Evolutionary conservation across 176 grass and related monocot species (phyloP).

Genomic region (Triticum turgidum): DNA sequence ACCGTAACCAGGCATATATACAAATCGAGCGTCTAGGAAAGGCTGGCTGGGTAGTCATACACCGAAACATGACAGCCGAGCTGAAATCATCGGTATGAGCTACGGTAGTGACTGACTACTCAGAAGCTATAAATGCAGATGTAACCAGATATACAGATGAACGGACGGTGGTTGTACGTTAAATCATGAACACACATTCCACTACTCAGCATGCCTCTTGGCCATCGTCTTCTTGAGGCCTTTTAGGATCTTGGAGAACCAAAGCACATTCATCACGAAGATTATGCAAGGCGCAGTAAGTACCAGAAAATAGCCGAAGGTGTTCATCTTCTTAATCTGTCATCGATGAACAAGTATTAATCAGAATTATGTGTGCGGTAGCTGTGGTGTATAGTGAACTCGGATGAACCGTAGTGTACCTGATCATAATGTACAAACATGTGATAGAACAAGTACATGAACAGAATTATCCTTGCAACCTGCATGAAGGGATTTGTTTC

Average conservation of each 20-base stretch:
- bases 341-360: neutral
- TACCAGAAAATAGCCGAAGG: slow-evolving; percentile 62
- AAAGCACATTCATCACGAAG: slow-evolving; percentile 79
- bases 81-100: slow-evolving; percentile 24
- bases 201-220: slow-evolving; percentile 63
- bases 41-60: neutral
- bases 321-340: slow-evolving; percentile 79
- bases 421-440: slow-evolving; percentile 75
- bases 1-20: slow-evolving; percentile 4
- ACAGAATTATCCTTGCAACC: slow-evolving; percentile 79
- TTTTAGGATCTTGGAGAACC: slow-evolving; percentile 94
- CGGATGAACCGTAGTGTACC: slow-evolving; percentile 40
- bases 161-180: neutral
- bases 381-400: neutral
- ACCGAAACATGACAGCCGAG: neutral
- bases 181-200: neutral
- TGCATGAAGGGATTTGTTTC: slow-evolving; percentile 45
- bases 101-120: slow-evolving; percentile 7
- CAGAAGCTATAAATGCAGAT: slow-evolving; percentile 6
- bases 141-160: slow-evolving; percentile 25
- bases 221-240: slow-evolving; percentile 83
- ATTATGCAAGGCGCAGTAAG: slow-evolving; percentile 54
- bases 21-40: neutral
- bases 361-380: slow-evolving; percentile 19
- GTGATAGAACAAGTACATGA: slow-evolving; percentile 90